Evolutionary conservation across 495 filamentous ascomycete genomes (phyloP).

Genomic region (Filosporella fistucella): DNA sequence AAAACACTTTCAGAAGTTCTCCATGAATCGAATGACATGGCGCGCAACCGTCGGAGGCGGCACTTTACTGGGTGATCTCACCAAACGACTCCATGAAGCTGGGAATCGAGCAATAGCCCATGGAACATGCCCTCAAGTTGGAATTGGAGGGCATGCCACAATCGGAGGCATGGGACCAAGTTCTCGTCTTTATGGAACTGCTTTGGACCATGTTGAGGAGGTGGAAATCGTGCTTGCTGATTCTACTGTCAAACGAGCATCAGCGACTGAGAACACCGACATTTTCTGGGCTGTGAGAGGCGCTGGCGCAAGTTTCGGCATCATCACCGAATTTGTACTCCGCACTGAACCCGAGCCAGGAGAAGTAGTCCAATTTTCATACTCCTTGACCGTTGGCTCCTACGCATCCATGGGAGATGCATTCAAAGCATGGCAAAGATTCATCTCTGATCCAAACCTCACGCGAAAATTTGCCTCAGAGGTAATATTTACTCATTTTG

Average conservation of each 20-base stretch:
- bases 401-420: slow-evolving; percentile 34
- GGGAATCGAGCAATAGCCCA: slow-evolving; percentile 64
- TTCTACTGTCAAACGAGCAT: background rate
- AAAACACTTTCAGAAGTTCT: slow-evolving; percentile 37
- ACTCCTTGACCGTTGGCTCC: slow-evolving; percentile 36
- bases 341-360: slow-evolving; percentile 54
- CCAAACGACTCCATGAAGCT: slow-evolving; percentile 49
- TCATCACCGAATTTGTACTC: slow-evolving; percentile 60
- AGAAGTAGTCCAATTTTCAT: slow-evolving; percentile 48
- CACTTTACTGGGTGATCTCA: slow-evolving; percentile 55
- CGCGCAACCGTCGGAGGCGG: slow-evolving; percentile 64
- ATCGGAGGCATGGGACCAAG: slow-evolving; percentile 63
- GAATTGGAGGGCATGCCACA: slow-evolving; percentile 69
- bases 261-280: slow-evolving; percentile 16
- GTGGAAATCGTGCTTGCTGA: slow-evolving; percentile 54
- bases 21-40: slow-evolving; percentile 15
- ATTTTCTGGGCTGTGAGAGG: slow-evolving; percentile 45
- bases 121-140: slow-evolving; percentile 57
- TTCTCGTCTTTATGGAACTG: slow-evolving; percentile 58
- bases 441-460: slow-evolving; percentile 40
- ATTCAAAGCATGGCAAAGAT: slow-evolving; percentile 45
- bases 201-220: slow-evolving; percentile 58
- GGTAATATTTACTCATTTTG: slow-evolving; percentile 40
- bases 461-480: slow-evolving; percentile 48
- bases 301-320: slow-evolving; percentile 57